These are phyloP conservation scores for Scedosporium dehoogii DNA, from an alignment of 2,329 filamentous ascomycete species.

Conservation along the genomic window DNA sequence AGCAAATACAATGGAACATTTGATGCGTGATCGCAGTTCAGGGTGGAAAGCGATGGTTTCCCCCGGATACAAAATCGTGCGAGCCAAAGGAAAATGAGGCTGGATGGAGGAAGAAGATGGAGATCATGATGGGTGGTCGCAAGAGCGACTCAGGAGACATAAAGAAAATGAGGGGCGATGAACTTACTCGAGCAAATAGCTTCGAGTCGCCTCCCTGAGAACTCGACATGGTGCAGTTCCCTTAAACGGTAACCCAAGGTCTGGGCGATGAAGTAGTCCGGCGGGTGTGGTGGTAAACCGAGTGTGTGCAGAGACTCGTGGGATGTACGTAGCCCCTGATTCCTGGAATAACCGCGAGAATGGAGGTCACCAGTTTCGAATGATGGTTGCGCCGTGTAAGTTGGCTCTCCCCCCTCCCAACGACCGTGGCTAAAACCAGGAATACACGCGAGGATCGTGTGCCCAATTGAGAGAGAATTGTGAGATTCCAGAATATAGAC, in stretches of 20 bases:
- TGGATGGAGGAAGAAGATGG: neutral
- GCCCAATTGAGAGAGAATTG: neutral
- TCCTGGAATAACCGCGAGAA: neutral
- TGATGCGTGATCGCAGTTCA: neutral
- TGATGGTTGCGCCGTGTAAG: too few relatives aligned
- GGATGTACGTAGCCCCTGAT: neutral
- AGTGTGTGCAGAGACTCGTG: neutral
- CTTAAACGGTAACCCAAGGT: too few relatives aligned
- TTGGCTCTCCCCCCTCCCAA: neutral
- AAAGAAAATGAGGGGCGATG: conserved; percentile 7
- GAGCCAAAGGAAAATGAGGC: neutral
- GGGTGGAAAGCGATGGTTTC: neutral
- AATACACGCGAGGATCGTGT: neutral
- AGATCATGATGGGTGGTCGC: neutral
- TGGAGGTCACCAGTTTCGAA: neutral
- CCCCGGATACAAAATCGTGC: neutral
- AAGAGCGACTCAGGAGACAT: neutral
- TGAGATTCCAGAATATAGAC: neutral
- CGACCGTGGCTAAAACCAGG: neutral
- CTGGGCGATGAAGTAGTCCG: too few relatives aligned
- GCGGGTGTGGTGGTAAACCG: neutral
- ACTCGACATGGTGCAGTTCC: conserved; percentile 37
- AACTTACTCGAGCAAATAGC: conserved; percentile 89
- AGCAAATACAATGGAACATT: conserved; percentile 1
- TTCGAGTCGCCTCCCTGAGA: conserved; percentile 84